Evolutionary conservation across 169 alveolate genomes (phyloP), one percentile per base, ranked within the genome.

Genomic region (Cryptosporidium meleagridis): DNA sequence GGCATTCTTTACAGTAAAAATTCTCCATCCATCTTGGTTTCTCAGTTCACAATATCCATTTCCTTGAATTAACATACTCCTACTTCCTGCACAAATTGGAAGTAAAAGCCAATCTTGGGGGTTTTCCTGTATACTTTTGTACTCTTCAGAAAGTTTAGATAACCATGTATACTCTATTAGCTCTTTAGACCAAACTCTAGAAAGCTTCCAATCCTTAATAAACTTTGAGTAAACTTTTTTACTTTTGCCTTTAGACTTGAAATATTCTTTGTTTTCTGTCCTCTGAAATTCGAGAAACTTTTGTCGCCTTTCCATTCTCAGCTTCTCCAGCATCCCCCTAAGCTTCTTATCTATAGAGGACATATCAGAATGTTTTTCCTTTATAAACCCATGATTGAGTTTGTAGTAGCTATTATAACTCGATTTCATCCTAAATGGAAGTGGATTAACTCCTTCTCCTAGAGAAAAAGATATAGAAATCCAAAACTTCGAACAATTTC

Each of bases 1-100:
- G 16, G 52, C 18, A 41, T 31, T 35, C n/a, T 80, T 41, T 3
- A 80, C 67, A 3, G 55, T 55, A 80, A 80, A 61, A n/a, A 80
- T 48, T 26, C 68, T 80, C 89, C 89, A 80, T 16, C 89, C 89
- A 44, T 65, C 35, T 51, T 80, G 61, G 41, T 80, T 41, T 37
- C 89, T 59, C 12, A 80, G 44, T 29, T 80, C 89, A 45, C 89
- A 80, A 21, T 80, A 80, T 9, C 89, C 75, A 39, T 80, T 80
- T 14, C 67, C 75, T 35, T 80, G 75, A 18, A 80, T 80, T 33
- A 80, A 23, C 61, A 80, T 80, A 39, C 89, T 45, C 37, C 89
- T 59, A 4, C 51, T 80, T 62, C 89, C 89, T 33, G 14, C 26
- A n/a, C 18, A 31, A 59, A 80, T 45, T 10, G 89, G 89, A 62